phyloP scores from a whole-genome alignment of 1,139 yeast species.

The Yamadazyma aaseri region DNA sequence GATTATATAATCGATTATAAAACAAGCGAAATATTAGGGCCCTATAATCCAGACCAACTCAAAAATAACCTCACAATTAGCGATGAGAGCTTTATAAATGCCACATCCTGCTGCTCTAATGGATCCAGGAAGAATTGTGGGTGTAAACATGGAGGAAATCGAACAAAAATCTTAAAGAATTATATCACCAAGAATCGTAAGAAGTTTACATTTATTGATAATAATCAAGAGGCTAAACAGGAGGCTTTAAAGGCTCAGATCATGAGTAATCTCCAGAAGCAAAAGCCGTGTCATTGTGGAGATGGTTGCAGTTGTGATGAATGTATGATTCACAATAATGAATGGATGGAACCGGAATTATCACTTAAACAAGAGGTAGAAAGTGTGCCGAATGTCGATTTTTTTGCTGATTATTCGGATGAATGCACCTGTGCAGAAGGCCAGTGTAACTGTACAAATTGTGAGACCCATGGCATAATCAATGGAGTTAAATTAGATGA shows the following conservation, averaged over 20 bases:
- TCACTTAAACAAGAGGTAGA: not conserved
- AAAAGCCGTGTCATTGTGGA: constrained; percentile 48
- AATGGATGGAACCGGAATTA: constrained; percentile 2
- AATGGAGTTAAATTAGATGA: constrained; percentile 51
- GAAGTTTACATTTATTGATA: constrained; percentile 15
- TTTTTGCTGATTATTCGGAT: not conserved
- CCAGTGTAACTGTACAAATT: constrained; percentile 50
- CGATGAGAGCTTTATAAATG: constrained; percentile 36
- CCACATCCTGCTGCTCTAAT: constrained; percentile 34
- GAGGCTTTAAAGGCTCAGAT: constrained; percentile 18
- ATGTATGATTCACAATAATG: constrained; percentile 45
- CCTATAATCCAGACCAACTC: constrained; percentile 26
- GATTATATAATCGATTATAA: constrained; percentile 51
- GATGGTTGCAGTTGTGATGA: constrained; percentile 47
- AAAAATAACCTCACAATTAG: constrained; percentile 25
- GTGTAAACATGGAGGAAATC: constrained; percentile 30
- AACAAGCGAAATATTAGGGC: constrained; percentile 45
- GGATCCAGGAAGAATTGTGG: constrained; percentile 30
- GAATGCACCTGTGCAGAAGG: constrained; percentile 45
- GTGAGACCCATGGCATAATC: constrained; percentile 55
- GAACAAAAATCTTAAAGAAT: constrained; percentile 36
- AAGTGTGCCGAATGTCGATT: constrained; percentile 1
- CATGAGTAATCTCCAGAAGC: constrained; percentile 30
- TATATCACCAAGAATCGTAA: constrained; percentile 28
- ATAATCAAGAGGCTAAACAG: constrained; percentile 16